phyloP scores from a whole-genome alignment of 768 basidiomycete species.

The Suillus tomentosus region DNA sequence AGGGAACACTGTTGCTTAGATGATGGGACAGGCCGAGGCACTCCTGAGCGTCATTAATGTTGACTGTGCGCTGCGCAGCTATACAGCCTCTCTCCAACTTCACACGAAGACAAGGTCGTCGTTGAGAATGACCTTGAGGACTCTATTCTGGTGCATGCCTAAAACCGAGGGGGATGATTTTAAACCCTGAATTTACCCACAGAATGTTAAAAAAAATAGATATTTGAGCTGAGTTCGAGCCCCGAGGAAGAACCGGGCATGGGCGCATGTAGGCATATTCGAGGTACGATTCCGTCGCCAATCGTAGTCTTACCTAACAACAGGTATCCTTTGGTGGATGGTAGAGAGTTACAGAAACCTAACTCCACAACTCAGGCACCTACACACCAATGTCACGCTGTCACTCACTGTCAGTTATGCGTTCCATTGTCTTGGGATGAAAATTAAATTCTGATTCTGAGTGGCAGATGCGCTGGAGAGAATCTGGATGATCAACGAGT shows the following conservation, averaged over 20 bases:
- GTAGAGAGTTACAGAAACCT: conserved; percentile 1
- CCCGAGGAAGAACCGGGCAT: conserved; percentile 1
- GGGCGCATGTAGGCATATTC: conserved; percentile 7
- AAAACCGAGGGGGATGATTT: neutral
- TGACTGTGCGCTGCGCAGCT: neutral
- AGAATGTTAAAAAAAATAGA: neutral
- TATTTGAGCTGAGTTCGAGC: conserved; percentile 3
- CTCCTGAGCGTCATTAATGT: neutral
- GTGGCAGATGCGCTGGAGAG: neutral
- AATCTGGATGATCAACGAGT: conserved; percentile 1
- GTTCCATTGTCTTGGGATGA: neutral
- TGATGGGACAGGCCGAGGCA: neutral
- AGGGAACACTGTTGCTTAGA: neutral
- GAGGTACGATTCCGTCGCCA: neutral
- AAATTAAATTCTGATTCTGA: too few relatives aligned
- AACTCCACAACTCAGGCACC: conserved; percentile 8
- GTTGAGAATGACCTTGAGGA: neutral
- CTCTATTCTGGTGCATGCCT: neutral
- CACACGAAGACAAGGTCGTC: neutral
- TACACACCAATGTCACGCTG: conserved; percentile 1
- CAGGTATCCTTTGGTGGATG: neutral
- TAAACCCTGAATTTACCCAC: conserved; percentile 4
- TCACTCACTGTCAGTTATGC: neutral
- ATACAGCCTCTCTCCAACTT: neutral
- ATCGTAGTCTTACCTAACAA: neutral